A percentile compares a stretch with the other conserved stretches of the same genome.
These are phyloP conservation scores for Oldenlandia corymbosa DNA, from an alignment of 257 asterid species.

Conservation along the genomic window DNA sequence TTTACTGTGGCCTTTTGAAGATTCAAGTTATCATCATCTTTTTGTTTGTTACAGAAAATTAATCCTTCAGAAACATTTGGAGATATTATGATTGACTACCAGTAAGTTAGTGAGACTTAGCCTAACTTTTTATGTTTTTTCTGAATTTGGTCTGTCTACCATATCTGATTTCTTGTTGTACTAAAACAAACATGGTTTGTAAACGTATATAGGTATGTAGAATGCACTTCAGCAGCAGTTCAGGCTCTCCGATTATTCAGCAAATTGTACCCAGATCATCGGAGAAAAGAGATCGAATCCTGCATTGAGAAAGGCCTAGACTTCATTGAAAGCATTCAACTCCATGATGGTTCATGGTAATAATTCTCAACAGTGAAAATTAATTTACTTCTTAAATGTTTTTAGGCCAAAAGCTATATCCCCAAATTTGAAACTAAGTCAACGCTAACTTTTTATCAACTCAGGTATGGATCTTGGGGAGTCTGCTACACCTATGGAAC, in stretches of 20 bases:
- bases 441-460: no score
- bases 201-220: constrained; percentile 43
- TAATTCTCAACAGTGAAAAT: background rate
- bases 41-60: constrained; percentile 39
- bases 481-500: constrained; percentile 70
- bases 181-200: no score
- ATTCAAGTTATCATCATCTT: background rate
- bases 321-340: constrained; percentile 49
- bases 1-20: background rate
- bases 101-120: no score
- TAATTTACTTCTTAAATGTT: background rate
- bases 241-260: constrained; percentile 41
- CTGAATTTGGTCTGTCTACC: no score
- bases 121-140: no score
- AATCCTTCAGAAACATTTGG: constrained; percentile 74
- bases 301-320: constrained; percentile 45
- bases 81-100: constrained; percentile 67
- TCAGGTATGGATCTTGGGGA: constrained; percentile 76
- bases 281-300: constrained; percentile 35
- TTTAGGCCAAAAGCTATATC: background rate
- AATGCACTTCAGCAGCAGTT: constrained; percentile 62
- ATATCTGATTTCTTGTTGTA: no score
- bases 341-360: constrained; percentile 67
- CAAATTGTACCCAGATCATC: constrained; percentile 28
- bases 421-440: no score